Conservation (phyloP, 495 filamentous ascomycete species). For the Pseudevernia furfuracea region DNA sequence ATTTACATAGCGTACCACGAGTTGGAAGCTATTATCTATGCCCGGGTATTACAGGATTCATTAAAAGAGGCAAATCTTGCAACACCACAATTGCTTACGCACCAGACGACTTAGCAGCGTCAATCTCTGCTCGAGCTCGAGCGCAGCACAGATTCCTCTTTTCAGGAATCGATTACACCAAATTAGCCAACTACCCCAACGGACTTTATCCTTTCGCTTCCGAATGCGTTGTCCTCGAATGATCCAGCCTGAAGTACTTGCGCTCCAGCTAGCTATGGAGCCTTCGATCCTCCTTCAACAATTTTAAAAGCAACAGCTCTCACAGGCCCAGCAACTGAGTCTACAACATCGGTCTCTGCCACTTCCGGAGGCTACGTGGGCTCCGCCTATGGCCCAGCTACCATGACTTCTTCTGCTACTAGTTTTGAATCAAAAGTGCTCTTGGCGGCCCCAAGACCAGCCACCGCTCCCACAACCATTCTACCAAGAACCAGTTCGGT, state of each 20-base stretch:
- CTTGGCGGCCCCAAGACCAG: not conserved
- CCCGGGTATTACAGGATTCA: not conserved
- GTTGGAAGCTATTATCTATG: not conserved
- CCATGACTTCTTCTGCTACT: not conserved
- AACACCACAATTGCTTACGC: conserved; percentile 6
- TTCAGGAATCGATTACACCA: not conserved
- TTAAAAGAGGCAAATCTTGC: not conserved
- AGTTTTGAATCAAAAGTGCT: not conserved
- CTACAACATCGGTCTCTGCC: not conserved
- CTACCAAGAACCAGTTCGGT: not conserved
- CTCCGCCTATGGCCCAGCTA: not conserved
- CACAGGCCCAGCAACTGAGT: not conserved
- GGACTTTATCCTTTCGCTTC: conserved; percentile 4
- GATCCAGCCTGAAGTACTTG: not conserved
- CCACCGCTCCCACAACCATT: not conserved
- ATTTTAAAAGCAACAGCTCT: not conserved
- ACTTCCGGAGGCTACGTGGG: not conserved
- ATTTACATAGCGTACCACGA: conserved; percentile 6
- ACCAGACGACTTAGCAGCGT: conserved; percentile 4
- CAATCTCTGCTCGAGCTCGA: not conserved
- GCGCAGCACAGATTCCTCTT: too few species aligned
- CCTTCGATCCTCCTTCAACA: not conserved
- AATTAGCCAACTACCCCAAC: not conserved
- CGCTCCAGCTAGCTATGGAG: not conserved
- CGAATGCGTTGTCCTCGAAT: not conserved